Evolutionary conservation across 2,329 filamentous ascomycete species (phyloP), one percentile per base, ranked within the genome.

Genomic region (Paracamarosporium sp.): DNA sequence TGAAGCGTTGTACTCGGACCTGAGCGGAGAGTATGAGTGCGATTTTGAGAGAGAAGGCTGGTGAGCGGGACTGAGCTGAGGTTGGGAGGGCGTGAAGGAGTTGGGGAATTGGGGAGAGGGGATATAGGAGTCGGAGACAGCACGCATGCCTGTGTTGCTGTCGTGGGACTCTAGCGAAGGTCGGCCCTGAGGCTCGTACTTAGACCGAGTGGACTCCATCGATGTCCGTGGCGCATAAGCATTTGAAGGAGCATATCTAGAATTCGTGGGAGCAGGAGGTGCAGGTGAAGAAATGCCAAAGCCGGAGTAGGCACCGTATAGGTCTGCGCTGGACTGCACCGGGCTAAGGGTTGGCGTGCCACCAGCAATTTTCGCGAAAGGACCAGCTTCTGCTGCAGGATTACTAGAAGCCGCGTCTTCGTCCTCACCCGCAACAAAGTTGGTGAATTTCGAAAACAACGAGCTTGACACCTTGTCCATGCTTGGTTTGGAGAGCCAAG

Each of bases 401-500:
- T 82, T 86, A 53, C 83, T 83, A 0, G 85, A 86, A 9, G 82
- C 82, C 31, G 83, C 82, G 50, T 92, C 90, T 51, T 86, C 86
- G 53, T 98, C 94, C 58, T 97, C 94, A 13, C 95, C 96, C 50
- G 91, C 88, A 59, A 99, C 93, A 71, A 99, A 99, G 70, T 93
- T 97, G 78, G 93, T 98, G 79, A 99, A 97, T 57, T 90, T 92
- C 63, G 88, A 93, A 85, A 92, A 93, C 73, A 98, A 87, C 31
- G 90, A 92, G 60, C 90, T 93, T 2, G 93, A 95, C 0, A 98
- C 92, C 77, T 96, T 97, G 76, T 96, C 93, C 86, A 98, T 96
- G 75, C 88, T 97, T 6, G 94, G 93, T 76, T 95, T 97, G 1
- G 92, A 90, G 51, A 99, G 95, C 92, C 94, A 97, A 2, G 93